phyloP scores from a whole-genome alignment of 108 stramenopile species.

The Epithemia pelagica region DNA sequence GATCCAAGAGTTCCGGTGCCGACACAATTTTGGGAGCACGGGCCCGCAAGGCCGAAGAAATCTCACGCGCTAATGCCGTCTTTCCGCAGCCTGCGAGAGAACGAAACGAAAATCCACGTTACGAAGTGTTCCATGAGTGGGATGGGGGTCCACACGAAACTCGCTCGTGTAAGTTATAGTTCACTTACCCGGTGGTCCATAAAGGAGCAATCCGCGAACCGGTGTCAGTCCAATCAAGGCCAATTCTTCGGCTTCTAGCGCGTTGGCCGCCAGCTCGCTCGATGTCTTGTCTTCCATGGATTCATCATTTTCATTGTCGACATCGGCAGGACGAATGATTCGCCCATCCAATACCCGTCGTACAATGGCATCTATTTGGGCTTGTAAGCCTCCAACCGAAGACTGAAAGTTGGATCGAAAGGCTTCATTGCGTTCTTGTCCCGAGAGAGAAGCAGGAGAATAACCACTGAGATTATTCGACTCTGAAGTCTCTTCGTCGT shows the following conservation, averaged over 20 bases:
- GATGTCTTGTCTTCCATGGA: conserved; percentile 25
- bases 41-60: conserved; percentile 81
- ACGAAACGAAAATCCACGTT: too few species aligned
- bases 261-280: conserved; percentile 11
- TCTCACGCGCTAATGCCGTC: conserved; percentile 81
- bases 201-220: conserved; percentile 75
- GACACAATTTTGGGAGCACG: conserved; percentile 91
- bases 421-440: conserved; percentile 56
- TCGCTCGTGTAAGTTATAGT: background rate
- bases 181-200: conserved; percentile 67
- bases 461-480: background rate
- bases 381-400: conserved; percentile 56
- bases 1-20: conserved; percentile 92
- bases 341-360: conserved; percentile 69
- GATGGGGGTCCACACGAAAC: conserved; percentile 21
- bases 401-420: conserved; percentile 44
- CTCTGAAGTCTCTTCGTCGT: conserved; percentile 2
- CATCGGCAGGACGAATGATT: conserved; percentile 44
- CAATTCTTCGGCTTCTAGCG: conserved; percentile 65
- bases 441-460: conserved; percentile 35
- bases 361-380: conserved; percentile 72
- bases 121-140: too few species aligned
- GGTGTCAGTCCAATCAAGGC: conserved; percentile 71
- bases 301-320: conserved; percentile 5
- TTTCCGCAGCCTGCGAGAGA: conserved; percentile 62